Base-by-base conservation (phyloP, 2,329 filamentous ascomycete genomes). In the Drechslerella stenobrocha region DNA sequence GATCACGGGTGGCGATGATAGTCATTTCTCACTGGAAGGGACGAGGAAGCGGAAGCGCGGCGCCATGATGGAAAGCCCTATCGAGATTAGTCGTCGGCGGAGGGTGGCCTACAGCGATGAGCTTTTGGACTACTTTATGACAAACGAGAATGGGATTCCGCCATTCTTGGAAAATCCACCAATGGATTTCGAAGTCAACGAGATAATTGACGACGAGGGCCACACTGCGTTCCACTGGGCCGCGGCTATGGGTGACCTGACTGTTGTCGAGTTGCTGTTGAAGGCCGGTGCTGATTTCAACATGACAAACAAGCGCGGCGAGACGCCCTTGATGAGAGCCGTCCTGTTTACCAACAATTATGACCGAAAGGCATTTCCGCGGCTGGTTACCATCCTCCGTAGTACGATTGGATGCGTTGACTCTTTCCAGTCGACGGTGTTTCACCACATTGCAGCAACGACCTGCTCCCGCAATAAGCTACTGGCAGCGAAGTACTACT, bases 151-250 rank as follows among this genome's bases (percentile, higher is more conserved):
- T 69, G 87, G 91, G 76, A 86, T 87, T 63, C 83, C 85, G 18
- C 84, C 86, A 74, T 84, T 78, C 72, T 84, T 80, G 55, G 91
- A 90, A 1, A 84, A 89, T 67, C 91, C 92, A 1, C 93, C 93
- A 0, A 80, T 85, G 30, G 87, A 90, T 75, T 95, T 96, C 73
- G 87, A 95, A 74, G 86, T 95, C 3, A 88, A 98, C 76, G 88
- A 89, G 76, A 82, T 87, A n/a, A 96, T 98, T 70, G 93, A 98
- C 75, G 88, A 90, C 42, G 90, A 95, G 73, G 87, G 87, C 7
- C 91, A 97, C 74, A 95, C 90, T 1, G 91, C 92, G 3, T 82
- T 98, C 71, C 93, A 98, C 75, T 98, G 93, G 93, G 93, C 91
- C 15, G 90, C 90, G 53, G 90, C 93, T 22, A 98, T 98, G 92